Conservation (phyloP, 768 basidiomycete genomes). For the Macrocybe gigantea region DNA sequence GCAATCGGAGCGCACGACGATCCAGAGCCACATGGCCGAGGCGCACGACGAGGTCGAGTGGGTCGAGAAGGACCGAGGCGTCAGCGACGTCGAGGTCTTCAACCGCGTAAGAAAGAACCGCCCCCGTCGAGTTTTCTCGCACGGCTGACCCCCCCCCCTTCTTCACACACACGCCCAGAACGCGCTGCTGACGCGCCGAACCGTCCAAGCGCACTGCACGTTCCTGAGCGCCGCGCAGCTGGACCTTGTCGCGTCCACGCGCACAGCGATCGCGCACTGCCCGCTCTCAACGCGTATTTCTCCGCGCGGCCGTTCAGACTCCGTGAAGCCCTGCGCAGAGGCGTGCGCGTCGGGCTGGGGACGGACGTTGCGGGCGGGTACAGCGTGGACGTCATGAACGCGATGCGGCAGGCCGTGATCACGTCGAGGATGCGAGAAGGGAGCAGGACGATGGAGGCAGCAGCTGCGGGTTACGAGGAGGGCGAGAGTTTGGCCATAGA, state of each 20-base stretch:
- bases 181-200: constrained; percentile 53
- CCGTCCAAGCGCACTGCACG: constrained; percentile 88
- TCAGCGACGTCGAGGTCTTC: constrained; percentile 73
- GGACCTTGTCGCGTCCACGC: constrained; percentile 36
- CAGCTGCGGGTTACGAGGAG: constrained; percentile 2
- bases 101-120: constrained; percentile 49
- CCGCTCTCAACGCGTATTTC: constrained; percentile 85
- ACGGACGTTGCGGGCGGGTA: constrained; percentile 88
- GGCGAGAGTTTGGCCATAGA: constrained; percentile 44
- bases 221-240: constrained; percentile 56
- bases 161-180: constrained; percentile 30
- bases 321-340: constrained; percentile 60
- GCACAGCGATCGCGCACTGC: constrained; percentile 77
- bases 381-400: constrained; percentile 65
- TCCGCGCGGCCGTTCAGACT: constrained; percentile 64
- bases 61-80: constrained; percentile 54
- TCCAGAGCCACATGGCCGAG: constrained; percentile 86
- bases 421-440: constrained; percentile 69
- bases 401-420: constrained; percentile 76
- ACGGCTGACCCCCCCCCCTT: not conserved
- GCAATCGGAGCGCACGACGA: constrained; percentile 33
- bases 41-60: constrained; percentile 70
- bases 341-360: constrained; percentile 74
- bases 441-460: constrained; percentile 20
- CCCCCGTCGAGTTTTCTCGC: not conserved